These are phyloP conservation scores for Kwoniella europaea DNA, from an alignment of 768 basidiomycete genomes.

Conservation along the genomic window DNA sequence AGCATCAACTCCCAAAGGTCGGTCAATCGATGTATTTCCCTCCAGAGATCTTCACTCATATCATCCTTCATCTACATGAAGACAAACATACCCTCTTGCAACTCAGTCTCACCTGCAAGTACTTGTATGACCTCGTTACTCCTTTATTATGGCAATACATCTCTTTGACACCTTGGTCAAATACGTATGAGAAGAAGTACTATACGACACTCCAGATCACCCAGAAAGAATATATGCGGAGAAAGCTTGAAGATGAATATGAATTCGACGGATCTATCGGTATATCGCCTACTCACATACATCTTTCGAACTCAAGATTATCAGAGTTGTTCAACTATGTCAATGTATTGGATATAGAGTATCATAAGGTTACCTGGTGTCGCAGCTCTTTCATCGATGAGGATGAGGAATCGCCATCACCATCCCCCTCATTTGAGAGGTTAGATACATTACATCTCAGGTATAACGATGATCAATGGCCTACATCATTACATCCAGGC, in stretches of 20 bases:
- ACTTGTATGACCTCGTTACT: neutral
- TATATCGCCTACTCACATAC: neutral
- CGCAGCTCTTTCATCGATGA: neutral
- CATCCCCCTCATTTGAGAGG: neutral
- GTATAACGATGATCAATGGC: neutral
- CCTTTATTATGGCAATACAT: neutral
- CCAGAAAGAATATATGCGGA: neutral
- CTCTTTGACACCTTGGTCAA: neutral
- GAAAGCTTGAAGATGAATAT: neutral
- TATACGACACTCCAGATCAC: neutral
- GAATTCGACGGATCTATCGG: neutral
- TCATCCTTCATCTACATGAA: neutral
- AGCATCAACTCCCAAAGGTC: too few species aligned
- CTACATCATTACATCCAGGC: neutral
- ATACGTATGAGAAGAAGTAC: neutral
- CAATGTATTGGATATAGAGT: neutral
- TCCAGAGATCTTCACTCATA: too few species aligned
- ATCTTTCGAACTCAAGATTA: too few species aligned
- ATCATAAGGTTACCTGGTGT: neutral
- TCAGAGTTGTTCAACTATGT: neutral
- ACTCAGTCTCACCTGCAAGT: neutral
- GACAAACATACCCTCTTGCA: neutral
- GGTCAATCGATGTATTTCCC: too few species aligned
- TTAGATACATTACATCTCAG: neutral
- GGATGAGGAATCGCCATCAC: neutral